These are phyloP conservation scores for Brachypodium distachyon DNA, from an alignment of 202 grass and related monocot genomes.

Conservation along the genomic window DNA sequence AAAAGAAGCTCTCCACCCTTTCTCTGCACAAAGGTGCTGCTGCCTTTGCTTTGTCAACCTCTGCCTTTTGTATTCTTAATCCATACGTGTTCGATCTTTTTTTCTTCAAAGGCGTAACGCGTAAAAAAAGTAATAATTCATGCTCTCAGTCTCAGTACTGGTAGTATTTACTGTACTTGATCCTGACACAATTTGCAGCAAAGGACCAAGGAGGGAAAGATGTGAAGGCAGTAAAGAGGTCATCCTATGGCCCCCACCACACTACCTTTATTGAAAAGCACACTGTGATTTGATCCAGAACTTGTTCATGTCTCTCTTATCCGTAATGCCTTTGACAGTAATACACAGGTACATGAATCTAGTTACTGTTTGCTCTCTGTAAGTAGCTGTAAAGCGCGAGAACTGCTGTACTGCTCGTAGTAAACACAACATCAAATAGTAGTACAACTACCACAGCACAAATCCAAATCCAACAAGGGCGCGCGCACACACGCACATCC, in stretches of 20 bases:
- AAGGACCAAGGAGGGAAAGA: background rate
- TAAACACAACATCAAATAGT: background rate
- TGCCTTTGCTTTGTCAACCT: slow-evolving; percentile 36
- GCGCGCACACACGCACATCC: background rate
- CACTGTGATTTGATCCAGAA: background rate
- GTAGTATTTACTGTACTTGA: background rate
- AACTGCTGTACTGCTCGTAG: background rate
- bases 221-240: background rate
- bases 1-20: slow-evolving; percentile 31
- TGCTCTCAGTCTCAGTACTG: background rate
- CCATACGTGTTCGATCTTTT: background rate
- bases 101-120: background rate
- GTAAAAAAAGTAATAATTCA: background rate
- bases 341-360: background rate
- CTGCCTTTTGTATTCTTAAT: background rate
- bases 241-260: background rate
- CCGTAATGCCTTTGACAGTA: background rate
- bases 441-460: background rate
- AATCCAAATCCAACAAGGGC: background rate
- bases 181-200: background rate
- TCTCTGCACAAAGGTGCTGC: slow-evolving; percentile 31
- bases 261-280: background rate
- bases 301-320: background rate
- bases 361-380: background rate
- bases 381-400: background rate